Percentiles rank a stretch among this genome's conserved stretches.
Evolutionary conservation across 2,329 filamentous ascomycete genomes (phyloP).

Genomic region (Grosmannia serpens): DNA sequence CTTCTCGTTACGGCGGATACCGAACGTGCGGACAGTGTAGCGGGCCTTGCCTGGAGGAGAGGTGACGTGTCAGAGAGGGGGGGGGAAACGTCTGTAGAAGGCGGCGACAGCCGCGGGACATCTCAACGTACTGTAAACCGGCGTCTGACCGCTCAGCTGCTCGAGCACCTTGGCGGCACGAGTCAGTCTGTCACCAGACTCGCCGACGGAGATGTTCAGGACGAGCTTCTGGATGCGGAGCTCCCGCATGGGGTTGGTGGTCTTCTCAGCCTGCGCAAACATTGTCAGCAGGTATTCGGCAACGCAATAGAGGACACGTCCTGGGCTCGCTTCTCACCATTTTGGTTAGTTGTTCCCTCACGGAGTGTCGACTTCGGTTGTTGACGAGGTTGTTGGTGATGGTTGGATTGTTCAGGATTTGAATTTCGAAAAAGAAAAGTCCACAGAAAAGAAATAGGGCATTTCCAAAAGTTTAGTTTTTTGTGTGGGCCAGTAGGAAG

Average conservation of each 20-base stretch:
- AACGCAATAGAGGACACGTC: neutral
- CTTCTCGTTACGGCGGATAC: constrained; percentile 99
- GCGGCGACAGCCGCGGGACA: neutral
- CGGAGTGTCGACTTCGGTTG: constrained; percentile 2
- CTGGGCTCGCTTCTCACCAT: constrained; percentile 22
- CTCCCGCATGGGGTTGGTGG: constrained; percentile 98
- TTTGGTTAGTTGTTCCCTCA: constrained; percentile 15
- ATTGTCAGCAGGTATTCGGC: constrained; percentile 15
- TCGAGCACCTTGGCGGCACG: constrained; percentile 99
- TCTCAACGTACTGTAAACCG: constrained; percentile 71
- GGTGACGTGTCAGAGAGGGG: neutral
- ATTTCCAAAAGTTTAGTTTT: constrained; percentile 7
- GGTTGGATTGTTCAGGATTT: constrained; percentile 1
- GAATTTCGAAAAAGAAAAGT: constrained; percentile 6
- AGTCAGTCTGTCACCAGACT: constrained; percentile 99
- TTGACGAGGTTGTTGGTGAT: constrained; percentile 6
- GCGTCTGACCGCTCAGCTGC: constrained; percentile 98
- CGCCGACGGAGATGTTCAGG: constrained; percentile 98
- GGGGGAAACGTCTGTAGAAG: neutral
- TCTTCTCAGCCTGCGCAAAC: constrained; percentile 59
- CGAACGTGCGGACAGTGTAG: constrained; percentile 99
- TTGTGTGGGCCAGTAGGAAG: constrained; percentile 6
- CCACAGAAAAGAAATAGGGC: constrained; percentile 5
- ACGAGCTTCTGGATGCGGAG: constrained; percentile 99
- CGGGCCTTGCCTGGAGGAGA: constrained; percentile 79